Evolutionary conservation across 2,329 filamentous ascomycete species (phyloP).

Genomic region (Domatiomyces globalis): DNA sequence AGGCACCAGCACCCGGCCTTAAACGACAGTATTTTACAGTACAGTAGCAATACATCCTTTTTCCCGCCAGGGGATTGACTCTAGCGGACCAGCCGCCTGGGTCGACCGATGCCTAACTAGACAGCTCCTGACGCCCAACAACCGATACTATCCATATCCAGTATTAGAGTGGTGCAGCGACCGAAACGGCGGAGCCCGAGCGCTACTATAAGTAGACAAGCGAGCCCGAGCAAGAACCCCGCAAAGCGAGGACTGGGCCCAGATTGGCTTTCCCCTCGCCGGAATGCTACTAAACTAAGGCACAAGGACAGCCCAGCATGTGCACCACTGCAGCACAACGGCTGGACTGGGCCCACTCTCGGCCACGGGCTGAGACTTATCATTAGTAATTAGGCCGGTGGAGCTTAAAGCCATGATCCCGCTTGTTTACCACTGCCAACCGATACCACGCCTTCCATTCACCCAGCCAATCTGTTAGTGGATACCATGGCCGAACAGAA

Average conservation of each 20-base stretch:
- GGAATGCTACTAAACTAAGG: not conserved
- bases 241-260: not conserved
- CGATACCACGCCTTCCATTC: not conserved
- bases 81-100: no score
- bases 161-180: no score
- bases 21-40: no score
- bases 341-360: not conserved
- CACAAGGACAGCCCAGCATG: not conserved
- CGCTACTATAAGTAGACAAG: not conserved
- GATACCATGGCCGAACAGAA: slow-evolving; percentile 3
- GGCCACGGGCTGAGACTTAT: no score
- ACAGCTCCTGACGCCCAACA: no score
- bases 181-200: no score
- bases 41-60: no score
- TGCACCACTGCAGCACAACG: not conserved
- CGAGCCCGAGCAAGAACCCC: not conserved
- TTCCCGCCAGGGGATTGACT: no score
- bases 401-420: not conserved
- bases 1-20: no score
- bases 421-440: not conserved
- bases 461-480: not conserved
- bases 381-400: no score
- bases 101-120: no score
- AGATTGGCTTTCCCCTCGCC: not conserved
- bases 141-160: no score